Percentiles rank a stretch among this genome's conserved stretches.
phyloP scores from a whole-genome alignment of 2,329 filamentous ascomycete species.

The Coniochaeta sp. region DNA sequence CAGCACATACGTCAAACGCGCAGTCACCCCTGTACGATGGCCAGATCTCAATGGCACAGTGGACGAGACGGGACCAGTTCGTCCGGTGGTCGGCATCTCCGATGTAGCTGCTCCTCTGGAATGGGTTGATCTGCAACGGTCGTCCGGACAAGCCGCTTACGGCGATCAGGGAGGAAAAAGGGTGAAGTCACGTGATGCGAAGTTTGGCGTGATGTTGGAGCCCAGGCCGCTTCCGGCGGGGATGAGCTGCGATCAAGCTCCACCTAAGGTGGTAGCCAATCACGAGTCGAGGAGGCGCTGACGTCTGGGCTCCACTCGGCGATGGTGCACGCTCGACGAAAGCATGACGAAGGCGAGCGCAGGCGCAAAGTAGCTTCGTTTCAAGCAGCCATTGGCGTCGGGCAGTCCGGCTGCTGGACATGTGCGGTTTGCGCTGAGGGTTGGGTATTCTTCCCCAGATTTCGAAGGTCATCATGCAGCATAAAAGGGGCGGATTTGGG shows the following conservation, averaged over 20 bases:
- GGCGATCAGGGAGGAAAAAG: not conserved
- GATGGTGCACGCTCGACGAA: not conserved
- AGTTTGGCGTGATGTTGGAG: not conserved
- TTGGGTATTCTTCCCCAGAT: not conserved
- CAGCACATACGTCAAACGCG: no score
- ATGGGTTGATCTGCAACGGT: not conserved
- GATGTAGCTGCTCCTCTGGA: not conserved
- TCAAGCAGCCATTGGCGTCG: not conserved
- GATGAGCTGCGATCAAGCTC: no score
- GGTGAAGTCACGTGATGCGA: not conserved
- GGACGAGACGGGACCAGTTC: no score
- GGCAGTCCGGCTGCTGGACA: not conserved
- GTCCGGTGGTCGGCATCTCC: no score
- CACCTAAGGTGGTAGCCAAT: no score
- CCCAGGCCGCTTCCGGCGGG: no score
- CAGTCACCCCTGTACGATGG: no score
- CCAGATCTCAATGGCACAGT: no score
- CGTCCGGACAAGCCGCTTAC: not conserved
- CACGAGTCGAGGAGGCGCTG: no score
- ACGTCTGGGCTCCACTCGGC: no score
- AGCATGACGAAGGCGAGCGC: constrained; percentile 1
- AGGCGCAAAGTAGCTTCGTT: no score
- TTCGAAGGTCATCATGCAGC: not conserved
- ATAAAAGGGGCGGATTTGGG: not conserved
- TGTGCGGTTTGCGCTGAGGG: not conserved